These are phyloP conservation scores for Dactylellina cionopaga DNA, from an alignment of 2,329 filamentous ascomycete genomes.

Conservation along the genomic window DNA sequence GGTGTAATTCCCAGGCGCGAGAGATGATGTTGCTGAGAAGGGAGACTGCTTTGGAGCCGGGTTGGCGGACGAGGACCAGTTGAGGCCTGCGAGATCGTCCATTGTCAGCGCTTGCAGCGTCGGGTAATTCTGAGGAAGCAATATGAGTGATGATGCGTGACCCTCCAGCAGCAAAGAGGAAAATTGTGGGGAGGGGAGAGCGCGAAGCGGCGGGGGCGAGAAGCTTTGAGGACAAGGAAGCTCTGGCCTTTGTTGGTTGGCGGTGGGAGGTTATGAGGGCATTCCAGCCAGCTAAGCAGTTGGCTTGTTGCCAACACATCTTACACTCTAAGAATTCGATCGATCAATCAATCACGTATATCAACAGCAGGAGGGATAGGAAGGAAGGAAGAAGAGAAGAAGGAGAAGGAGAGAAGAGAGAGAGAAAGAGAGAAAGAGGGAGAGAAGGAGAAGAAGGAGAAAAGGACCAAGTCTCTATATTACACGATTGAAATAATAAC, in stretches of 20 bases:
- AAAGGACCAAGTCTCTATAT: too few relatives aligned
- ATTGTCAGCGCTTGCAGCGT: constrained; percentile 61
- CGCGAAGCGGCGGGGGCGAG: background rate
- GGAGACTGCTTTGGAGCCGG: constrained; percentile 62
- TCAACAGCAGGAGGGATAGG: too few relatives aligned
- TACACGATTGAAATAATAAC: too few relatives aligned
- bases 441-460: too few relatives aligned
- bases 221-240: background rate
- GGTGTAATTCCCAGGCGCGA: constrained; percentile 66
- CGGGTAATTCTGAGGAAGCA: too few relatives aligned
- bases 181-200: constrained; percentile 1
- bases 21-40: constrained; percentile 62
- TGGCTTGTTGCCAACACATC: constrained; percentile 29
- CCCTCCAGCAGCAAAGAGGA: too few relatives aligned
- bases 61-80: constrained; percentile 64
- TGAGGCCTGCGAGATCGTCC: constrained; percentile 72
- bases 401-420: background rate
- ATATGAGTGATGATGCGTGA: too few relatives aligned
- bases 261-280: too few relatives aligned
- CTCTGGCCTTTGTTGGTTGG: too few relatives aligned
- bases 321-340: too few relatives aligned
- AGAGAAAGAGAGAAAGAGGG: constrained; percentile 5
- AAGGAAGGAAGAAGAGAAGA: background rate
- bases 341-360: too few relatives aligned
- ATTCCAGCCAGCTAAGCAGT: constrained; percentile 38